These are phyloP conservation scores for Lasiosphaeria miniovina DNA, from an alignment of 495 filamentous ascomycete species.

Conservation along the genomic window DNA sequence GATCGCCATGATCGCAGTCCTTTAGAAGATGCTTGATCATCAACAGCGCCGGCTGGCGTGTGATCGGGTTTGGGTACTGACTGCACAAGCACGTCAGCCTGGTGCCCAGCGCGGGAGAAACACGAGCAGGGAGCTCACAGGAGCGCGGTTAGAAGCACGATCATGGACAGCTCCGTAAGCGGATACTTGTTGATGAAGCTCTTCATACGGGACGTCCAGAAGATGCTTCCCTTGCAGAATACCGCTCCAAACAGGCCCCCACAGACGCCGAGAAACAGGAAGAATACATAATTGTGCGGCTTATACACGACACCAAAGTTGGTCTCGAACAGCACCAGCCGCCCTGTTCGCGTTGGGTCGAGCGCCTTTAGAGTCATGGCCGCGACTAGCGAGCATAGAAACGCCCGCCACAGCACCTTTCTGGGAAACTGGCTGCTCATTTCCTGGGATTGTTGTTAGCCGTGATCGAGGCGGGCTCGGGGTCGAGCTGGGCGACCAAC, in stretches of 20 bases:
- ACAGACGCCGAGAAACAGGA: conserved; percentile 52
- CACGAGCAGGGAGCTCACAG: conserved; percentile 16
- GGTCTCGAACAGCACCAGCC: conserved; percentile 58
- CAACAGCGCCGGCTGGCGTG: conserved; percentile 50
- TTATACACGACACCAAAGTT: conserved; percentile 54
- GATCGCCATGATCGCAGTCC: conserved; percentile 41
- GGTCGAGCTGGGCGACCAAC: background rate
- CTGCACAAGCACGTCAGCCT: too few relatives aligned
- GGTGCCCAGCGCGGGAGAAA: too few relatives aligned
- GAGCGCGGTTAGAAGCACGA: conserved; percentile 51
- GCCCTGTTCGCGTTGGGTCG: conserved; percentile 56
- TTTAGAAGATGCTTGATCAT: conserved; percentile 55
- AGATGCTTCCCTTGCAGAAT: conserved; percentile 55
- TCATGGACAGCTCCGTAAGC: conserved; percentile 51
- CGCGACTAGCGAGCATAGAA: conserved; percentile 54
- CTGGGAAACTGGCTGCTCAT: conserved; percentile 55
- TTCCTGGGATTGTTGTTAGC: conserved; percentile 28
- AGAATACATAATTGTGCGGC: conserved; percentile 53
- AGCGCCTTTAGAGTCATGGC: conserved; percentile 54
- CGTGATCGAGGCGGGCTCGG: background rate
- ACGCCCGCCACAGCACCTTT: conserved; percentile 53
- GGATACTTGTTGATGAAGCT: conserved; percentile 51
- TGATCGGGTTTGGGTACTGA: conserved; percentile 55
- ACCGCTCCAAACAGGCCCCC: conserved; percentile 55
- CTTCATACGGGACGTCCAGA: conserved; percentile 53